Evolutionary conservation across 208 protist genomes (phyloP).

Genomic region (Trypanosomatidae sp.): DNA sequence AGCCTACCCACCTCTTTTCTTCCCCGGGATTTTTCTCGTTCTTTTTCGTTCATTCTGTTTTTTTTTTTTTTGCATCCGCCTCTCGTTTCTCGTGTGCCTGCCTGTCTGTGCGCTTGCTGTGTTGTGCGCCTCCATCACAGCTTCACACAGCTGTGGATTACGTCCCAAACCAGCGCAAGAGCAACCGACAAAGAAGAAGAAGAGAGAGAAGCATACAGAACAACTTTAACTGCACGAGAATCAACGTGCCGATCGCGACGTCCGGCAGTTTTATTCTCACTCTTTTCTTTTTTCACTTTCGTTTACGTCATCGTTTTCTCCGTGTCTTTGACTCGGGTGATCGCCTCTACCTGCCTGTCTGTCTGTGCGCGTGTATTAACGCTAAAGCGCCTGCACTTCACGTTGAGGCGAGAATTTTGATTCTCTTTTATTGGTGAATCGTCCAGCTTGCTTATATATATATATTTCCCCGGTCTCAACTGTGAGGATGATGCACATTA

Average conservation of each 20-base stretch:
- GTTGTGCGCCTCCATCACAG: not conserved
- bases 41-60: not conserved
- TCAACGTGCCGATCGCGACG: not conserved
- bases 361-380: not conserved
- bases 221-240: not conserved
- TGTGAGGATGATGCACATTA: conserved; percentile 13
- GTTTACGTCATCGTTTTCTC: too few relatives aligned
- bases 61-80: not conserved
- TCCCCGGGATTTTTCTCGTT: not conserved
- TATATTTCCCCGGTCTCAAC: too few relatives aligned
- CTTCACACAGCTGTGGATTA: not conserved
- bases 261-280: not conserved
- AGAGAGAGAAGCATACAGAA: not conserved
- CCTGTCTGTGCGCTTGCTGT: not conserved
- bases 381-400: not conserved
- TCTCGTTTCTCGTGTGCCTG: not conserved
- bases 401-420: not conserved
- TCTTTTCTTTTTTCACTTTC: not conserved
- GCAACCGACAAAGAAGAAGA: not conserved
- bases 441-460: not conserved
- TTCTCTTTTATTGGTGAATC: too few relatives aligned
- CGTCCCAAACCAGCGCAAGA: not conserved
- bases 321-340: too few relatives aligned
- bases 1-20: not conserved
- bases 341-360: not conserved